Evolutionary conservation across 495 filamentous ascomycete species (phyloP).

Genomic region (Monascus purpureus): DNA sequence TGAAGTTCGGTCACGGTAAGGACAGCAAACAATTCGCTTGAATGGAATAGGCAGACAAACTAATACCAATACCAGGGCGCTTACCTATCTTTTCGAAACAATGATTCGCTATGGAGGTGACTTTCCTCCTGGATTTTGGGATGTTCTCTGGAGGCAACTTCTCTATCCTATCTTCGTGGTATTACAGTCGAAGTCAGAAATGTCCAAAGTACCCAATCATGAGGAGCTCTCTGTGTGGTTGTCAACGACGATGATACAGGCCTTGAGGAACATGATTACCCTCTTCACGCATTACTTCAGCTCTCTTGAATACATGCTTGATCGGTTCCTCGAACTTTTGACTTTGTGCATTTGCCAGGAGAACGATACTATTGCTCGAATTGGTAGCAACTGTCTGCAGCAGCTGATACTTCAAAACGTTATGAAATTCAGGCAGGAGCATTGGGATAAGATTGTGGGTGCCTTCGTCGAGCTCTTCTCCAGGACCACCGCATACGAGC

Average conservation of each 20-base stretch:
- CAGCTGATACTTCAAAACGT: conserved; percentile 94
- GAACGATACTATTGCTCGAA: conserved; percentile 95
- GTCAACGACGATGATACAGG: conserved; percentile 98
- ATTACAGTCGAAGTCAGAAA: conserved; percentile 85
- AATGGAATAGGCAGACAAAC: background rate
- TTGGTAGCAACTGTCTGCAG: conserved; percentile 94
- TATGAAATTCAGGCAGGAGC: conserved; percentile 67
- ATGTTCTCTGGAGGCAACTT: conserved; percentile 91
- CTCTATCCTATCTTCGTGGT: conserved; percentile 98
- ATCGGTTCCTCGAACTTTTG: conserved; percentile 82
- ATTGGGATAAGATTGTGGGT: conserved; percentile 89
- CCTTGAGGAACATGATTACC: conserved; percentile 92
- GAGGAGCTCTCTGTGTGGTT: conserved; percentile 98
- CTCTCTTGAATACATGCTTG: conserved; percentile 88
- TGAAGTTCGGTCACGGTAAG: conserved; percentile 70
- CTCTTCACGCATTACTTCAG: conserved; percentile 98
- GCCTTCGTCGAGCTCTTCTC: conserved; percentile 93
- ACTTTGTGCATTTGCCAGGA: conserved; percentile 97
- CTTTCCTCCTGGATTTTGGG: conserved; percentile 93
- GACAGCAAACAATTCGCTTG: too few species aligned
- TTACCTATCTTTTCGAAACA: conserved; percentile 92
- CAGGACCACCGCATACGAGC: conserved; percentile 81
- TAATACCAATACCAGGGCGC: conserved; percentile 40
- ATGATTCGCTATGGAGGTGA: conserved; percentile 79
- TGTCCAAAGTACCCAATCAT: conserved; percentile 82